phyloP scores from a whole-genome alignment of 495 filamentous ascomycete species.

The Letharia lupina region DNA sequence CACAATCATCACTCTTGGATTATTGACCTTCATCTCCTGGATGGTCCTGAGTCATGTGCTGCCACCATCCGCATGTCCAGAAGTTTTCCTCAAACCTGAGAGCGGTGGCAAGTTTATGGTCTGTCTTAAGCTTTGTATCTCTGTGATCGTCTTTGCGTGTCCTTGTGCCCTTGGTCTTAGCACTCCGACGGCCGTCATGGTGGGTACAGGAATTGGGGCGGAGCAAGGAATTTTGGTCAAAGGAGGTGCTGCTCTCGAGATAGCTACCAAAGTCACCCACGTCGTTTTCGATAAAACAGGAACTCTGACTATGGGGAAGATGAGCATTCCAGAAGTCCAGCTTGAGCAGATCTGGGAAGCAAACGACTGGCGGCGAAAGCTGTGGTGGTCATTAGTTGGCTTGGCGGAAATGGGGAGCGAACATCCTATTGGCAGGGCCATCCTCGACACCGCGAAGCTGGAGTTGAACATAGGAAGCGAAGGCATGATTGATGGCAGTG shows the following conservation, averaged over 20 bases:
- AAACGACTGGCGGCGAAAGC: constrained; percentile 55
- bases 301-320: constrained; percentile 87
- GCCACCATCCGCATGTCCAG: constrained; percentile 57
- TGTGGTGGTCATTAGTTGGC: constrained; percentile 95
- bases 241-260: constrained; percentile 87
- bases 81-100: constrained; percentile 71
- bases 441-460: constrained; percentile 61
- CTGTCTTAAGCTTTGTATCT: constrained; percentile 94
- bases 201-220: constrained; percentile 93
- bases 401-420: constrained; percentile 90
- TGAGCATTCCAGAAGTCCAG: constrained; percentile 71
- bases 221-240: constrained; percentile 96
- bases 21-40: constrained; percentile 83
- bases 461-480: constrained; percentile 65
- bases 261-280: constrained; percentile 81
- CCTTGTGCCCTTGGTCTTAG: constrained; percentile 90
- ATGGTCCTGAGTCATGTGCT: constrained; percentile 89
- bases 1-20: constrained; percentile 71
- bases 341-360: constrained; percentile 60
- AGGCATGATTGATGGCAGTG: constrained; percentile 66
- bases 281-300: constrained; percentile 99
- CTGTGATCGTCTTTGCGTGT: constrained; percentile 97
- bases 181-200: constrained; percentile 97
- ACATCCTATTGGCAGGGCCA: constrained; percentile 86
- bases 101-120: constrained; percentile 91